Base-by-base conservation (phyloP, 1,284 basidiomycete species). In the Marasmius fiardii region DNA sequence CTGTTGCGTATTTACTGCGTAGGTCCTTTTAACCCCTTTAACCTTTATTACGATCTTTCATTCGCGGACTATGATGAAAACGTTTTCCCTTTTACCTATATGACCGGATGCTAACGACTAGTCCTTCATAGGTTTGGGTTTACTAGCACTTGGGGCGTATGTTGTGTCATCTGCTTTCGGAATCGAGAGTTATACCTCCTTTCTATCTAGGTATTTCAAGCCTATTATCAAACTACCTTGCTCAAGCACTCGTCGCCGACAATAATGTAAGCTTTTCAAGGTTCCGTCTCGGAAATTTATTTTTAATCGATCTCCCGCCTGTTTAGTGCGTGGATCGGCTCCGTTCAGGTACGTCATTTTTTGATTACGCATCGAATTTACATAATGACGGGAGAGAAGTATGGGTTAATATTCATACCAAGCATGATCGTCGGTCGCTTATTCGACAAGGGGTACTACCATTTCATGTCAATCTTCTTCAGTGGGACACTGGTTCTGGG, bases 291-390 rank as follows among this genome's bases (percentile, higher is more conserved):
- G 43, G 18, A 33, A 34, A 14, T 59, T 60, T 43, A 34, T 43
- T 18, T 58, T 11, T 34, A 43, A 43, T 41, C 14, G 12, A 24
- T 47, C 39, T 35, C 31, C 16, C n/a, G 14, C 16, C 16, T n/a
- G 4, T 26, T 14, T 56, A 88, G 85, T 44, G 79, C 86, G 16
- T 90, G 88, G 88, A 88, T 90, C 56, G 88, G 88, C 2, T 88
- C 87, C 0, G 71, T 88, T 54, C 85, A 90, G 69, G 83, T 78
- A 51, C 18, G 67, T 57, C 12, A 4, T 39, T 43, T 50, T 21
- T n/a, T 20, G 26, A 43, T n/a, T 52, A 8, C 20, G 11, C 2
- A 14, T 34, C 33, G 45, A 47, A 34, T 47, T 51, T 43, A 33
- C 49, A 33, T 43, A 10, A 12, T 35, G 3, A 41, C 11, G 16